Evolutionary conservation across 1,284 basidiomycete species (phyloP).

Genomic region (Tilletia walkeri): DNA sequence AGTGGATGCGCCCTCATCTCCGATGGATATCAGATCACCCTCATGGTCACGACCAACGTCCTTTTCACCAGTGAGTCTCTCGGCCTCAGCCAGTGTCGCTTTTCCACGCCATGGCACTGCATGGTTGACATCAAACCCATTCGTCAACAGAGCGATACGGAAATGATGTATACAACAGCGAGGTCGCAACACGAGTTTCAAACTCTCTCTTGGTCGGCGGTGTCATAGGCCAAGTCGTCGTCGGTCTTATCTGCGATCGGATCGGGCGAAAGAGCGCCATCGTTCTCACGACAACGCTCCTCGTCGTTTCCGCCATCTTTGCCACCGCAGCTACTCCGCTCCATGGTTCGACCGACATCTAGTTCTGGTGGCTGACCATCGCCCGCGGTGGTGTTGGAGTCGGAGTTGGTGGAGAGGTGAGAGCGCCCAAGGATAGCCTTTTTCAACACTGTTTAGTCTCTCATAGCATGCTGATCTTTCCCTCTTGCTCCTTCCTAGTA

Average conservation of each 20-base stretch:
- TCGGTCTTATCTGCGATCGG: conserved; percentile 71
- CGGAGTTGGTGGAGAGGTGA: conserved; percentile 67
- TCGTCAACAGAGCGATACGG: conserved; percentile 35
- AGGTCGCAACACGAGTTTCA: conserved; percentile 69
- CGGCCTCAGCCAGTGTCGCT: no score
- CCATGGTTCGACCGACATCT: conserved; percentile 61
- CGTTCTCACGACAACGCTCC: conserved; percentile 68
- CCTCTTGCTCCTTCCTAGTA: conserved; percentile 60
- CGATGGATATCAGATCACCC: conserved; percentile 69
- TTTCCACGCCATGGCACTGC: no score
- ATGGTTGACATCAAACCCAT: no score
- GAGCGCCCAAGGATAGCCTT: neutral
- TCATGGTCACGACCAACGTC: conserved; percentile 39
- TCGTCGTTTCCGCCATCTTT: conserved; percentile 70
- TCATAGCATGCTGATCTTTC: conserved; percentile 3
- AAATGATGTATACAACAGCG: conserved; percentile 62
- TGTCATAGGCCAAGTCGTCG: conserved; percentile 66
- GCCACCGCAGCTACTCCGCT: conserved; percentile 70
- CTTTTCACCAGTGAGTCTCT: conserved; percentile 27
- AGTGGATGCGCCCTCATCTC: conserved; percentile 68
- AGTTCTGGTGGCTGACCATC: conserved; percentile 76
- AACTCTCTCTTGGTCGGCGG: conserved; percentile 72
- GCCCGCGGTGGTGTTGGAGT: conserved; percentile 71
- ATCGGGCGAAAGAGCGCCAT: conserved; percentile 59
- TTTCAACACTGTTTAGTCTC: neutral